Conservation (phyloP, 768 basidiomycete genomes). For the Chalciporus chontae region DNA sequence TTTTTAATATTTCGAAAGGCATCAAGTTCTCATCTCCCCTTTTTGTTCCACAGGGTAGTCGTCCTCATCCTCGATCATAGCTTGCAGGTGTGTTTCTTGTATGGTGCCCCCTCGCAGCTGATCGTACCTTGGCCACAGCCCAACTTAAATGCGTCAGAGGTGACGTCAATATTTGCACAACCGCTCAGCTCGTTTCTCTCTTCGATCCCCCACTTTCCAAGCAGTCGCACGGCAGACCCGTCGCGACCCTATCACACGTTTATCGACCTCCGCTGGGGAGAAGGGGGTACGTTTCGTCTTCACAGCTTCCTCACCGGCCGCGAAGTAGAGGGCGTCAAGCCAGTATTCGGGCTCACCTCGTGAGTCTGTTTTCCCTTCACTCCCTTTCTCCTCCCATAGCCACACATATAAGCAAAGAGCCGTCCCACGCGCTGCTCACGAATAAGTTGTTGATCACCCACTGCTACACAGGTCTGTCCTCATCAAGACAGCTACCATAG, state of each 20-base stretch:
- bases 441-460: neutral
- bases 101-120: neutral
- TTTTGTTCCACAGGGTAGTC: slow-evolving; percentile 55
- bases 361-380: slow-evolving; percentile 39
- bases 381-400: neutral
- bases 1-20: neutral
- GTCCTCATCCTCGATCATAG: slow-evolving; percentile 80
- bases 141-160: slow-evolving; percentile 75
- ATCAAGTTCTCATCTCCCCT: neutral
- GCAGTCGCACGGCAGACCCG: slow-evolving; percentile 51
- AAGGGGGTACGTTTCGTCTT: slow-evolving; percentile 42
- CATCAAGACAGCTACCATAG: slow-evolving; percentile 46
- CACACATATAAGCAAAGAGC: neutral
- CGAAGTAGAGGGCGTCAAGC: slow-evolving; percentile 81
- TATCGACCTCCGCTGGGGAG: slow-evolving; percentile 48
- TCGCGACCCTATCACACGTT: slow-evolving; percentile 56
- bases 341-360: slow-evolving; percentile 88
- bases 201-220: slow-evolving; percentile 54
- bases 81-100: slow-evolving; percentile 46
- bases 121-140: slow-evolving; percentile 44
- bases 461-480: slow-evolving; percentile 42
- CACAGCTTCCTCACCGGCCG: slow-evolving; percentile 86
- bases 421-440: neutral
- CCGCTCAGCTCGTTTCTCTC: slow-evolving; percentile 73
- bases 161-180: slow-evolving; percentile 80